A percentile compares a stretch with the other conserved stretches of the same genome.
These are phyloP conservation scores for Porpolomopsis calyptriformis DNA, from an alignment of 768 basidiomycete genomes.

Conservation along the genomic window DNA sequence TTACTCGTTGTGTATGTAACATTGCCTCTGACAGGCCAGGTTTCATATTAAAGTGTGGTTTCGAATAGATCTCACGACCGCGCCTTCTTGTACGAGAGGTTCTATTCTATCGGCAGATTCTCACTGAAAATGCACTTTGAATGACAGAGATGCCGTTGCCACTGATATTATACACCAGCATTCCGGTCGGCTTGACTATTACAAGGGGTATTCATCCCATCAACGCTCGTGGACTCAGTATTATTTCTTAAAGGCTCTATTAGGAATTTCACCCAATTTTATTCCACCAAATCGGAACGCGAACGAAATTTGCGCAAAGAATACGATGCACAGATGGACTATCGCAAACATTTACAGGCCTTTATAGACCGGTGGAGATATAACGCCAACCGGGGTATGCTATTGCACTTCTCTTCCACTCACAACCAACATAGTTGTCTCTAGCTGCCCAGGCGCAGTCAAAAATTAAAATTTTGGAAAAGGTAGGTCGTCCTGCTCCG, in stretches of 20 bases:
- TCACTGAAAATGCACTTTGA: background rate
- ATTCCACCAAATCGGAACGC: constrained; percentile 94
- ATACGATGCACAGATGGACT: constrained; percentile 93
- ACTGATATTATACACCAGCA: constrained; percentile 99
- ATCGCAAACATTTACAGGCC: constrained; percentile 89
- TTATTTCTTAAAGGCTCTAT: constrained; percentile 6
- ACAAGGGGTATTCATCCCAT: constrained; percentile 64
- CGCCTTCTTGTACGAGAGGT: constrained; percentile 65
- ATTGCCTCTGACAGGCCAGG: constrained; percentile 9
- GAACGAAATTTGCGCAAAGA: constrained; percentile 86
- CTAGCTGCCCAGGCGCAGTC: constrained; percentile 77
- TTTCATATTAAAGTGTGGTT: background rate
- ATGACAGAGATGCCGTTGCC: constrained; percentile 75
- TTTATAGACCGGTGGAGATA: constrained; percentile 99
- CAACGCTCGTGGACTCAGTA: background rate
- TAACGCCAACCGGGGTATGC: constrained; percentile 79
- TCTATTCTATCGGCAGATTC: background rate
- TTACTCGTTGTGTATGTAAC: constrained; percentile 76
- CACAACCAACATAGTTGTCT: background rate
- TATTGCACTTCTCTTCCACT: background rate
- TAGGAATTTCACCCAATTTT: constrained; percentile 97
- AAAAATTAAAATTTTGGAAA: constrained; percentile 68
- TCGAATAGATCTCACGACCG: constrained; percentile 81
- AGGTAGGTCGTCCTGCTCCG: constrained; percentile 31
- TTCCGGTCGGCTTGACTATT: constrained; percentile 87